Evolutionary conservation across 148 eudicot species (phyloP).

Genomic region (Oxyria digyna): DNA sequence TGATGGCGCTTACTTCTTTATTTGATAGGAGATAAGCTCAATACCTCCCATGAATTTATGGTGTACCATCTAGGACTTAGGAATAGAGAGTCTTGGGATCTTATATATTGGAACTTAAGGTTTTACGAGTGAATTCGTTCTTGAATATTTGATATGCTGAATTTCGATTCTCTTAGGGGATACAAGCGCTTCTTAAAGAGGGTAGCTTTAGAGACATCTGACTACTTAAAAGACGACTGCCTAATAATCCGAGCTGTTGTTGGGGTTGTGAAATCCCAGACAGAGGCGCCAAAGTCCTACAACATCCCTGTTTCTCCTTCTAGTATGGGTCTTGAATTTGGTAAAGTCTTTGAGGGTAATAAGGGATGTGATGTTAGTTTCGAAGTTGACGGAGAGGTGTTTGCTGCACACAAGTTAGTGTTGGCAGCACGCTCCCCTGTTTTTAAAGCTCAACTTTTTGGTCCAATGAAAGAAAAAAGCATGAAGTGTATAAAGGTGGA

Average conservation of each 20-base stretch:
- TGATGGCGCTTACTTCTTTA: background rate
- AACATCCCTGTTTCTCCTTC: constrained; percentile 28
- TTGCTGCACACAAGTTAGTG: constrained; percentile 40
- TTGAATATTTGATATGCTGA: background rate
- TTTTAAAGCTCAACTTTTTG: constrained; percentile 47
- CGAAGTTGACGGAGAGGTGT: constrained; percentile 44
- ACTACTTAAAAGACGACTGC: constrained; percentile 42
- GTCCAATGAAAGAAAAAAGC: constrained; percentile 43
- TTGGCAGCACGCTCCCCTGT: constrained; percentile 56
- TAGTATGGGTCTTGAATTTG: constrained; percentile 38
- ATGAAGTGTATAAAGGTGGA: constrained; percentile 35
- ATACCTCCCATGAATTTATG: background rate
- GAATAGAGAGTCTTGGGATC: background rate
- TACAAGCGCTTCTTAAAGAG: constrained; percentile 40
- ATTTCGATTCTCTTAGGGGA: constrained; percentile 19
- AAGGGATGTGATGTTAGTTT: constrained; percentile 31
- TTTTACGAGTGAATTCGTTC: background rate
- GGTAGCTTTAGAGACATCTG: constrained; percentile 32
- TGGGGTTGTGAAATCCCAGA: constrained; percentile 33
- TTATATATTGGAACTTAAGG: background rate
- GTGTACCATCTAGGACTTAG: background rate
- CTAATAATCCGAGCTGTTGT: constrained; percentile 33
- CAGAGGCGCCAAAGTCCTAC: constrained; percentile 30
- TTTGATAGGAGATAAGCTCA: background rate
- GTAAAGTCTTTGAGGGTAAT: constrained; percentile 31